These are phyloP conservation scores for Acorus gramineus DNA, from an alignment of 106 monocot genomes.

Conservation along the genomic window DNA sequence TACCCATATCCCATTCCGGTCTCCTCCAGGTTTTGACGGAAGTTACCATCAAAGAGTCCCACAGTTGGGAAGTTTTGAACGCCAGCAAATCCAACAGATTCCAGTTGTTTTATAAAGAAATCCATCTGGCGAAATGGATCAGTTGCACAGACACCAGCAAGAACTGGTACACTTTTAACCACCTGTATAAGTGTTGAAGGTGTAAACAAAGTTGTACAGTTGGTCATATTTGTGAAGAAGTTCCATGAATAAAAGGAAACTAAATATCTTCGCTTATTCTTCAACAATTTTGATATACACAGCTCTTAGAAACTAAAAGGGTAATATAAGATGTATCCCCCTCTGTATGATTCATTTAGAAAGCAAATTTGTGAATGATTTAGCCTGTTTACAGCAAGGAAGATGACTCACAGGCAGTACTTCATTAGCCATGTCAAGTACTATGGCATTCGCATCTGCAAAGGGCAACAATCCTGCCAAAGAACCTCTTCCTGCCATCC, in stretches of 20 bases:
- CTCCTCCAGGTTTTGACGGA: constrained; percentile 92
- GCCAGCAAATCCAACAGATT: constrained; percentile 68
- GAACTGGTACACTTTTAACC: constrained; percentile 81
- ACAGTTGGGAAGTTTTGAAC: constrained; percentile 98
- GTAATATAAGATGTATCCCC: too few species aligned
- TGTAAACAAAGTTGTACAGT: too few species aligned
- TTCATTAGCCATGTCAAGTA: constrained; percentile 98
- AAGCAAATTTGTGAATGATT: too few species aligned
- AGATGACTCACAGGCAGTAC: constrained; percentile 63
- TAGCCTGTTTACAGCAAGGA: too few species aligned
- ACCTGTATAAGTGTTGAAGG: constrained; percentile 28
- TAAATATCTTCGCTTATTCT: too few species aligned
- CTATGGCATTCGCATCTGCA: constrained; percentile 95
- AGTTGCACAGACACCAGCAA: constrained; percentile 93
- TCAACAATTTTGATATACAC: too few species aligned
- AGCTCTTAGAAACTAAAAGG: too few species aligned
- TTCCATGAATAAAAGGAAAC: too few species aligned
- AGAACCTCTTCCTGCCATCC: constrained; percentile 98
- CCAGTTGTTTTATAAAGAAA: constrained; percentile 64
- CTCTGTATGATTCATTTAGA: too few species aligned
- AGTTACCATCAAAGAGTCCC: constrained; percentile 92
- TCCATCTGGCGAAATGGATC: constrained; percentile 95
- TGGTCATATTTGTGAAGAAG: neutral
- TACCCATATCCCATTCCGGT: constrained; percentile 97
- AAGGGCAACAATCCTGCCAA: constrained; percentile 88